Conservation (phyloP, 1,284 basidiomycete species). For the Sanghuangporus weigelae region DNA sequence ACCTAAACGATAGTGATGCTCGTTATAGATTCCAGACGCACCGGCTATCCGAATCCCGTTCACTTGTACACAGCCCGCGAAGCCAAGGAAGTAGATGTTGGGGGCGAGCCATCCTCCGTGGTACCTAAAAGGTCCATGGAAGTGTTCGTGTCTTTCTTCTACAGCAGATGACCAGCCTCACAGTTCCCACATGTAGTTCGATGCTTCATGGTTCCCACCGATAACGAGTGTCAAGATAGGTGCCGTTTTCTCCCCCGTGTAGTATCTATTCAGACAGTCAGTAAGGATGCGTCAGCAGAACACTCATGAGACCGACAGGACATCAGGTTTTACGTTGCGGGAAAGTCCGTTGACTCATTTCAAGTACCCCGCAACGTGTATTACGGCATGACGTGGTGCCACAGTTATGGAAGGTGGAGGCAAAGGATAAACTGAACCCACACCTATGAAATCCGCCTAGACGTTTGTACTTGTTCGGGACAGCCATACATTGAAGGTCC, state of each 20-base stretch:
- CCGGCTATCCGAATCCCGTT: conserved; percentile 87
- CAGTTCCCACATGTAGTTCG: conserved; percentile 97
- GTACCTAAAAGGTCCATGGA: conserved; percentile 46
- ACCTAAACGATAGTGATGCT: conserved; percentile 76
- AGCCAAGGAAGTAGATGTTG: conserved; percentile 95
- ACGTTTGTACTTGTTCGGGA: conserved; percentile 83
- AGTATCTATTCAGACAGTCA: conserved; percentile 58
- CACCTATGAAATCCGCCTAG: conserved; percentile 80
- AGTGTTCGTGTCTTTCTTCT: conserved; percentile 1
- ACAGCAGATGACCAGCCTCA: conserved; percentile 35
- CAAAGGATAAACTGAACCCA: conserved; percentile 16
- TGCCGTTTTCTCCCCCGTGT: conserved; percentile 75
- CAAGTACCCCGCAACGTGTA: not conserved
- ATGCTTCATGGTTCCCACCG: conserved; percentile 97
- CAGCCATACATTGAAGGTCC: conserved; percentile 88
- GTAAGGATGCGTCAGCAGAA: not conserved
- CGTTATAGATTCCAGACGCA: conserved; percentile 91
- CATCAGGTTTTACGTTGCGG: not conserved
- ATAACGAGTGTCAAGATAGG: conserved; percentile 92
- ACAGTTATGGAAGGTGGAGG: not conserved
- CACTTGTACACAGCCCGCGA: conserved; percentile 85
- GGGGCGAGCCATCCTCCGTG: conserved; percentile 96
- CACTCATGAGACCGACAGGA: not conserved
- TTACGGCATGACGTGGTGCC: not conserved
- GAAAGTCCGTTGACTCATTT: not conserved